Evolutionary conservation across 1,284 basidiomycete genomes (phyloP).

Genomic region (Sanghuangporus sanghuang): DNA sequence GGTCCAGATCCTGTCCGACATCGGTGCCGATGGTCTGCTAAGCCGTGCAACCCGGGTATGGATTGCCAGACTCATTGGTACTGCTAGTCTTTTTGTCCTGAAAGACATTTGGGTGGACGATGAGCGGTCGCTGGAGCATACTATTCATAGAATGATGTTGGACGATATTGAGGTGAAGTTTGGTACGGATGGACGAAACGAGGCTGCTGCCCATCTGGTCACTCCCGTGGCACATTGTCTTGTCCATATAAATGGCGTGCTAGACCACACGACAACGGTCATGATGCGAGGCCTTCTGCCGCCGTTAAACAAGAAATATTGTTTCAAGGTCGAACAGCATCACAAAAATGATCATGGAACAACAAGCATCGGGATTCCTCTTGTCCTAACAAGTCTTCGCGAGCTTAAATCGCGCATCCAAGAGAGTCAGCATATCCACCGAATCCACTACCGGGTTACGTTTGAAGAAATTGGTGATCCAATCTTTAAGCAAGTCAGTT

Average conservation of each 20-base stretch:
- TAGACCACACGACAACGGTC: not conserved
- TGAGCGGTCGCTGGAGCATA: not conserved
- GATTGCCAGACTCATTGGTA: not conserved
- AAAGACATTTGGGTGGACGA: not conserved
- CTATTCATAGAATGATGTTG: not conserved
- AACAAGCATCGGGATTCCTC: not conserved
- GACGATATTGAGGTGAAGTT: not conserved
- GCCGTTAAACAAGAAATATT: not conserved
- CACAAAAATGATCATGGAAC: not conserved
- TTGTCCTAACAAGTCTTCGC: not conserved
- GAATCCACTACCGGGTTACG: not conserved
- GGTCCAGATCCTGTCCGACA: not conserved
- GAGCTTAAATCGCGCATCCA: not conserved
- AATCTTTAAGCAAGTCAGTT: not conserved
- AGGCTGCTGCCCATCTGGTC: not conserved
- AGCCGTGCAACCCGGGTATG: not conserved
- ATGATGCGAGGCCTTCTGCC: not conserved
- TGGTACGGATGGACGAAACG: not conserved
- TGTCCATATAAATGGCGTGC: not conserved
- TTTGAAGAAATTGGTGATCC: not conserved
- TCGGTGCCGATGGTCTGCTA: not conserved
- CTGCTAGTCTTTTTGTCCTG: not conserved
- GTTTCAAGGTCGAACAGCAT: not conserved
- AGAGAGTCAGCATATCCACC: not conserved
- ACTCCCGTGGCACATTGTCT: not conserved